Conservation (phyloP, 2,329 filamentous ascomycete genomes). For the Arthroderma sp. region DNA sequence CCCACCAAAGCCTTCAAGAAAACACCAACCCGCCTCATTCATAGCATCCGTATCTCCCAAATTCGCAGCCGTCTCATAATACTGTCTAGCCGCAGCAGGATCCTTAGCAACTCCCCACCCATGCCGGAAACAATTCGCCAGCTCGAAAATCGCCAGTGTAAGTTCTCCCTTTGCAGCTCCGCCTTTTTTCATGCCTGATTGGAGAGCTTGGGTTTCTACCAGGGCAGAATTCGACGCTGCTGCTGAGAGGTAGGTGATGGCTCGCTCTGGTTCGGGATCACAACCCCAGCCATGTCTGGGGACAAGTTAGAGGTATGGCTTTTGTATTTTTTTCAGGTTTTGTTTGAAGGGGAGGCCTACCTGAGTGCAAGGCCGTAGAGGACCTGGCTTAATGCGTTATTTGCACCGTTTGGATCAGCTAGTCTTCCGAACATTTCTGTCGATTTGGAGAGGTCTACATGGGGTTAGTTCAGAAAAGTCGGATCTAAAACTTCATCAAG, state of each 20-base stretch:
- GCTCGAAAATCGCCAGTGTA: constrained; percentile 88
- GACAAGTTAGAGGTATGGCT: constrained; percentile 12
- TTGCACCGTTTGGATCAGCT: constrained; percentile 69
- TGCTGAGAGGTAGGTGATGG: constrained; percentile 71
- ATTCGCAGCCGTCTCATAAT: constrained; percentile 96
- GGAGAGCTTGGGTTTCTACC: constrained; percentile 72
- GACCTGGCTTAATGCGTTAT: constrained; percentile 90
- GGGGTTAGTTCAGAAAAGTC: neutral
- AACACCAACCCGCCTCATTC: constrained; percentile 96
- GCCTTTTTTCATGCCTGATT: constrained; percentile 81
- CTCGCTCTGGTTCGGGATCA: constrained; percentile 53
- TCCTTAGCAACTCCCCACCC: constrained; percentile 88
- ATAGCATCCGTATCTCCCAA: constrained; percentile 93
- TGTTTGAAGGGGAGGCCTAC: constrained; percentile 36
- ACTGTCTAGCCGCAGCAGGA: constrained; percentile 70
- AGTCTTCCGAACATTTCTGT: constrained; percentile 75
- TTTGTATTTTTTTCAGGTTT: constrained; percentile 2
- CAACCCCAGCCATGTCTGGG: constrained; percentile 87
- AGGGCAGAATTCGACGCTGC: constrained; percentile 82
- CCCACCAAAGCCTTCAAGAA: constrained; percentile 88
- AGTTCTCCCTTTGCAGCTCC: constrained; percentile 92
- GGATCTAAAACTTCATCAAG: neutral
- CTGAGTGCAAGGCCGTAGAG: constrained; percentile 84
- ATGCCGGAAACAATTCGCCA: constrained; percentile 65
- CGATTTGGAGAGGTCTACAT: constrained; percentile 55